Evolutionary conservation across 2,329 filamentous ascomycete species (phyloP).

Genomic region (Cladosporium cucumerinum): DNA sequence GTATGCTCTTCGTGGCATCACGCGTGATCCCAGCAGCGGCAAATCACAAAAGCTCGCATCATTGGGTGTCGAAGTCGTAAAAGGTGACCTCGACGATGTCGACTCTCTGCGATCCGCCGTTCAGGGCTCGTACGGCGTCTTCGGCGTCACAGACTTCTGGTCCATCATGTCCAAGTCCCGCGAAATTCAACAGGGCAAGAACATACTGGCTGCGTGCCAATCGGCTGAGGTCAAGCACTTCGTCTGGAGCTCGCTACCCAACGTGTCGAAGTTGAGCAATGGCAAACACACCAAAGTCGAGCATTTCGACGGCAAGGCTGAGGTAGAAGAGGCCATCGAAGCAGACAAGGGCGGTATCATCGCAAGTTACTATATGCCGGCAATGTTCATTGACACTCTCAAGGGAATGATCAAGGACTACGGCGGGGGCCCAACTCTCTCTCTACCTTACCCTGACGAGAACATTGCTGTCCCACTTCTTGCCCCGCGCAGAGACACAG

Average conservation of each 20-base stretch:
- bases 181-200: conserved; percentile 35
- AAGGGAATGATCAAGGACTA: conserved; percentile 21
- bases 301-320: conserved; percentile 40
- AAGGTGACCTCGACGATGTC: conserved; percentile 52
- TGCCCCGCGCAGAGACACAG: conserved; percentile 26
- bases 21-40: conserved; percentile 47
- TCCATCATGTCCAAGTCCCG: conserved; percentile 34
- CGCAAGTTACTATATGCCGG: conserved; percentile 27
- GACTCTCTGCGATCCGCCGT: conserved; percentile 46
- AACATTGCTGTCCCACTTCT: conserved; percentile 29
- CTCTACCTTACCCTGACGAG: conserved; percentile 26
- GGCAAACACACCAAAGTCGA: conserved; percentile 33
- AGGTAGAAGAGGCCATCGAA: conserved; percentile 35
- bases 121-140: conserved; percentile 48
- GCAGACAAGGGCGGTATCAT: conserved; percentile 28
- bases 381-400: conserved; percentile 24
- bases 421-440: conserved; percentile 24
- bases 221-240: conserved; percentile 36
- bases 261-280: conserved; percentile 30
- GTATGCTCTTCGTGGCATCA: conserved; percentile 55
- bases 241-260: conserved; percentile 37
- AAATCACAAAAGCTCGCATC: conserved; percentile 44
- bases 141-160: conserved; percentile 54
- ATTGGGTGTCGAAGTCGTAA: conserved; percentile 51
- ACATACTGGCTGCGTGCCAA: conserved; percentile 34